Evolutionary conservation across 2,329 filamentous ascomycete species (phyloP), one percentile per base, ranked within the genome.

Genomic region (Trichoderma oligosporum): DNA sequence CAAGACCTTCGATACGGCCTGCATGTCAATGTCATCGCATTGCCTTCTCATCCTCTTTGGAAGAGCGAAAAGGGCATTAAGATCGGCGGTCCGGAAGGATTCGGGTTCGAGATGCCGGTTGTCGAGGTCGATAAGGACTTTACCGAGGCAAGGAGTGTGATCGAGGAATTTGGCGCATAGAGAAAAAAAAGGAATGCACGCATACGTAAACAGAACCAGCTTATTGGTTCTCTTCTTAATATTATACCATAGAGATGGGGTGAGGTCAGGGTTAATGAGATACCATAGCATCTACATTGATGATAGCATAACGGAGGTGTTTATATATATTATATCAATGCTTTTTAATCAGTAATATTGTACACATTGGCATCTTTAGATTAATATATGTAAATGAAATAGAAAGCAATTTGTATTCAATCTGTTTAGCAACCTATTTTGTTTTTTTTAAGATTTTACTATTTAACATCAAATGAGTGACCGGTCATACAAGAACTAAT

Each of bases 1-100:
- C 74, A 76, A 12, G 78, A 81, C 22, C 66, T 80, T 27, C 71
- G 78, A 8, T 82, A 81, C 54, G 80, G 80, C 0, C 61, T 82
- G 2, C 69, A 73, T 4, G 79, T 82, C 0, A 76, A 67, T 29
- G 78, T 82, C 0, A 76, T 82, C 58, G 79, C 72, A 0, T 67
- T 82, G 29, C 71, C 77, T 2, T 75, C 77, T 1, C 77, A 79
- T 57, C 77, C 78, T 0, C 61, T 80, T 9, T 82, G 80, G 79
- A 78, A 69, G 63, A 73, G 68, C 1, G 67, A 69, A 3, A 63
- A 64, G 49, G 73, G 67, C 0, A 66, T 73, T 54, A 66, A 67
- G 20, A 63, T 72, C 1, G 71, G 71, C 1, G 71, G 71, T 0
- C 71, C 71, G 0, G 64, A 67, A n/a, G 69, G 67, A 0, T 73